A percentile compares a stretch with the other conserved stretches of the same genome.
These are phyloP conservation scores for Rhodotorula glutinis DNA, from an alignment of 1,284 basidiomycete species.

Conservation along the genomic window DNA sequence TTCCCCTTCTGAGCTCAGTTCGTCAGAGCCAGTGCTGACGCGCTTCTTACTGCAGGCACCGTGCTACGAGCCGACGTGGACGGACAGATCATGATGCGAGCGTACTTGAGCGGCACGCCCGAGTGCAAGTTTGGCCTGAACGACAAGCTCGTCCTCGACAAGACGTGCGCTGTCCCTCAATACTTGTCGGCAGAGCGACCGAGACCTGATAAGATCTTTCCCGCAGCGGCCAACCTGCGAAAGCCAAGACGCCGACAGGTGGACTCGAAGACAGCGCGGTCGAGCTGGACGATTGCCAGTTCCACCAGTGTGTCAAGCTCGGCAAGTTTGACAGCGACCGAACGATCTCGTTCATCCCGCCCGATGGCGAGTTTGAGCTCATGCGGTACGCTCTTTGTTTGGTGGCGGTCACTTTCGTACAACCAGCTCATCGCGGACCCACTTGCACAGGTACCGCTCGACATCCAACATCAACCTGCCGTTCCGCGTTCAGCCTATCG, in stretches of 20 bases:
- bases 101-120: slow-evolving; percentile 90
- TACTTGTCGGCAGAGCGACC: not conserved
- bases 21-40: slow-evolving; percentile 14
- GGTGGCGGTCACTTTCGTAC: not conserved
- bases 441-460: slow-evolving; percentile 73
- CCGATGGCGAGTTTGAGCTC: slow-evolving; percentile 97
- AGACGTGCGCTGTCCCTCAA: slow-evolving; percentile 14
- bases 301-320: slow-evolving; percentile 96
- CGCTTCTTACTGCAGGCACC: slow-evolving; percentile 69
- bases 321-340: slow-evolving; percentile 90
- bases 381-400: slow-evolving; percentile 67
- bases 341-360: slow-evolving; percentile 94
- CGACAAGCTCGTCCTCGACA: slow-evolving; percentile 92
- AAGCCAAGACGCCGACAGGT: slow-evolving; percentile 25
- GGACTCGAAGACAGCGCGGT: slow-evolving; percentile 57
- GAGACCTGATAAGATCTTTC: too few species aligned
- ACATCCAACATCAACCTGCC: slow-evolving; percentile 95
- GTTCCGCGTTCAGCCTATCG: slow-evolving; percentile 81
- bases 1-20: too few species aligned
- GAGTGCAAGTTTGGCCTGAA: slow-evolving; percentile 98
- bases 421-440: too few species aligned
- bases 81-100: slow-evolving; percentile 96
- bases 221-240: not conserved
- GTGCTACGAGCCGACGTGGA: slow-evolving; percentile 95
- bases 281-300: slow-evolving; percentile 94